Evolutionary conservation across 495 filamentous ascomycete genomes (phyloP).

Genomic region (Penicillium cataractarum): DNA sequence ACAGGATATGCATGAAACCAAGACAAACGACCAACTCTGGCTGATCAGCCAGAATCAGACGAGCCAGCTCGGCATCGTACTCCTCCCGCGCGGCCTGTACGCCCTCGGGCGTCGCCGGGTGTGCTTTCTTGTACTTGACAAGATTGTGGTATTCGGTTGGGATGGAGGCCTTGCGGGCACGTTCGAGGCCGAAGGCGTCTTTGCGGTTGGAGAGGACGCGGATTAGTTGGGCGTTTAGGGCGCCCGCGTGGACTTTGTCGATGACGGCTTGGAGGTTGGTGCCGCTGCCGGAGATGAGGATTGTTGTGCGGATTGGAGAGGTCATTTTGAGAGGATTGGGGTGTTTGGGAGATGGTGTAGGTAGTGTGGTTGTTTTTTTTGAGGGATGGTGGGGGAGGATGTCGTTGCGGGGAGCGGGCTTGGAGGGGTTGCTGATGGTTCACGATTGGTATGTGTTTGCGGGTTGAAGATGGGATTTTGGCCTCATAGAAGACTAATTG

Average conservation of each 20-base stretch:
- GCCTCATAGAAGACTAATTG: conserved; percentile 3
- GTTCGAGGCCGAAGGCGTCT: conserved; percentile 74
- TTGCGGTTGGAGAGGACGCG: conserved; percentile 84
- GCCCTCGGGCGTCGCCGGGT: conserved; percentile 47
- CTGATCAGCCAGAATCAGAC: conserved; percentile 64
- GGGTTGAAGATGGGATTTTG: not conserved
- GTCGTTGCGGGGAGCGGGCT: not conserved
- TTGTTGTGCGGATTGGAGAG: conserved; percentile 51
- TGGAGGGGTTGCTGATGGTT: not conserved
- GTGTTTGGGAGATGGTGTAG: not conserved
- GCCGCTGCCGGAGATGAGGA: conserved; percentile 79
- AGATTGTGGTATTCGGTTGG: conserved; percentile 88
- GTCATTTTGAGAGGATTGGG: conserved; percentile 28
- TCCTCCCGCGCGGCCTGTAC: conserved; percentile 58
- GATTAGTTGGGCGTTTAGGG: conserved; percentile 66
- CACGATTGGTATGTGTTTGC: not conserved
- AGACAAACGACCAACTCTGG: conserved; percentile 72
- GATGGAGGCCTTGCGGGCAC: conserved; percentile 71
- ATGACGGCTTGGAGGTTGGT: conserved; percentile 92
- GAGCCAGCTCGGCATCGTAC: conserved; percentile 83
- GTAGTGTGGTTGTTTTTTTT: not conserved
- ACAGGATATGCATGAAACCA: conserved; percentile 62
- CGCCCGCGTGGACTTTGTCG: conserved; percentile 61
- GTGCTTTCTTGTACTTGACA: conserved; percentile 63
- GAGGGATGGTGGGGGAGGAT: not conserved